Evolutionary conservation across 75 land plant species (phyloP), one percentile per base, ranked within the genome.

Genomic region (Adiantum capillusveneris): DNA sequence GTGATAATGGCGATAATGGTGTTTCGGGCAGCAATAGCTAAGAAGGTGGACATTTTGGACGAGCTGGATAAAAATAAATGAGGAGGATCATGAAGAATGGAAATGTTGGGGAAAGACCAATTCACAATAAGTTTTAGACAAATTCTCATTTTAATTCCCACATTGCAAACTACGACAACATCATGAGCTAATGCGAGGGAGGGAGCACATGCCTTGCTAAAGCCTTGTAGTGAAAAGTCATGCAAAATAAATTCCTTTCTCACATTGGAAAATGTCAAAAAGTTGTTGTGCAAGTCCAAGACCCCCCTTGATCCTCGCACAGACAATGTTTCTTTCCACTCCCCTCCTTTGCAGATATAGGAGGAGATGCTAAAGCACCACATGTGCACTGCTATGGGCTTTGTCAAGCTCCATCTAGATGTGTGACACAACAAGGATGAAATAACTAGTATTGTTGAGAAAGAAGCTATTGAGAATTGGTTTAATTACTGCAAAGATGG

Each of bases 31-130:
- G 61, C 46, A 42, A 43, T 41, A 7, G 77, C 77, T 27, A 68
- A 68, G 62, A 68, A 68, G 75, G 68, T 83, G 2, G 75, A 63
- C 61, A 81, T 94, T 58, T 63, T 96, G 2, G 98, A 94, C 68
- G 84, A 89, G 14, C 83, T 94, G n/a, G 84, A 79, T 65, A 91
- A 94, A 90, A 31, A 71, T 69, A 18, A 96, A 94, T 64, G 87
- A 94, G 31, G 98, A 94, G 65, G 98, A 94, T 68, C 96, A 94
- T 60, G 96, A 94, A 37, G 83, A 55, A 7, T 94, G 98, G 98
- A 94, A 75, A 69, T 68, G 65, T 24, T 94, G 98, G 98, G 98
- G 98, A 34, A 81, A 76, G 69, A 56, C 69, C n/a, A n/a, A n/a
- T n/a, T n/a, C n/a, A n/a, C n/a, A n/a, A n/a, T n/a, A n/a, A n/a